phyloP scores from a whole-genome alignment of 2,329 filamentous ascomycete species.

The Colletotrichum godetiae region DNA sequence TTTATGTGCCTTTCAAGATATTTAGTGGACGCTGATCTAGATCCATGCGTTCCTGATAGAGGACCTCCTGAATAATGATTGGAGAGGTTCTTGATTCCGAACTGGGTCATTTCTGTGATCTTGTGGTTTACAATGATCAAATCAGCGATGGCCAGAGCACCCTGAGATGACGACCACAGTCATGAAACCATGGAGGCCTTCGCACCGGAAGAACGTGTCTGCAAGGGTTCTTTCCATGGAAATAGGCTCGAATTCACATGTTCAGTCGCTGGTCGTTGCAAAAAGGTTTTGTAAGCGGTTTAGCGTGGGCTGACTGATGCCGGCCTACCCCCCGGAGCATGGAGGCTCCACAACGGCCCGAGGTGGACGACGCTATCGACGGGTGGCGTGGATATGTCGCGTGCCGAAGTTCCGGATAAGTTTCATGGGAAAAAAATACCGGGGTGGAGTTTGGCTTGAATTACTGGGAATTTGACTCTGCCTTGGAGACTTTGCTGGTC shows the following conservation, averaged over 20 bases:
- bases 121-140: too few relatives aligned
- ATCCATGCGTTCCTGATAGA: too few relatives aligned
- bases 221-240: too few relatives aligned
- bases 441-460: too few relatives aligned
- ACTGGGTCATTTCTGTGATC: too few relatives aligned
- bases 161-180: not conserved
- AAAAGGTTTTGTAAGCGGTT: not conserved
- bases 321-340: not conserved
- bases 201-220: too few relatives aligned
- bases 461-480: too few relatives aligned
- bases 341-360: not conserved
- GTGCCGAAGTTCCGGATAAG: not conserved
- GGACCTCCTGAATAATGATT: too few relatives aligned
- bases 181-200: not conserved
- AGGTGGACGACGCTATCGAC: not conserved
- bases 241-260: not conserved
- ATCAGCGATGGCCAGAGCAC: not conserved
- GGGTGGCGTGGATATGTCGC: not conserved
- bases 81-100: too few relatives aligned
- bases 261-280: not conserved
- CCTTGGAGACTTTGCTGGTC: too few relatives aligned
- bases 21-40: not conserved
- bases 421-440: too few relatives aligned
- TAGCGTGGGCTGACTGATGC: not conserved
- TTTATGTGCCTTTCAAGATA: not conserved